Percentiles rank a stretch among this genome's conserved stretches.
Conservation (phyloP, 306 rosid genomes). For the Heteromeles arbutifolia region DNA sequence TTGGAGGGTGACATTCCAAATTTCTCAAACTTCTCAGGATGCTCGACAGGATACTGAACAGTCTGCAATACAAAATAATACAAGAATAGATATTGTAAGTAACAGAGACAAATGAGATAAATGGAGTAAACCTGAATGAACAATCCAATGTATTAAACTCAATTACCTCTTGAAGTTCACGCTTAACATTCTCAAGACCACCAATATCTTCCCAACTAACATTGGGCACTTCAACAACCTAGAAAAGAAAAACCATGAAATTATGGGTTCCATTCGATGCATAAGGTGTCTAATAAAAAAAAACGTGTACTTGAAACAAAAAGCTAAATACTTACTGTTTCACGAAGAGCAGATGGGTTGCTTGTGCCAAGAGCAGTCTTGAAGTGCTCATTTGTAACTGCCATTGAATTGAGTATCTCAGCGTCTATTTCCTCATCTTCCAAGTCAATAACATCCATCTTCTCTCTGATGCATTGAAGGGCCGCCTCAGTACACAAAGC, state of each 20-base stretch:
- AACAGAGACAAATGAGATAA: background rate
- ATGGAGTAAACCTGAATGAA: background rate
- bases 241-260: conserved; percentile 14
- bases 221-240: conserved; percentile 99
- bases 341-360: conserved; percentile 96
- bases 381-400: conserved; percentile 92
- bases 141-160: conserved; percentile 4
- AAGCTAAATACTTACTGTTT: conserved; percentile 55
- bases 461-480: conserved; percentile 94
- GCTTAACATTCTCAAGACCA: conserved; percentile 97
- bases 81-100: background rate
- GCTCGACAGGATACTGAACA: conserved; percentile 99
- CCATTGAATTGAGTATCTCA: conserved; percentile 95
- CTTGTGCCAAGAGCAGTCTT: conserved; percentile 92
- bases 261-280: conserved; percentile 11
- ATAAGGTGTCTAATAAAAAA: background rate
- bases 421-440: conserved; percentile 92
- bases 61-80: conserved; percentile 49
- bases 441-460: conserved; percentile 32
- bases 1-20: conserved; percentile 99
- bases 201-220: conserved; percentile 93
- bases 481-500: conserved; percentile 98
- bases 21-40: conserved; percentile 95
- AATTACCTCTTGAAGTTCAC: conserved; percentile 94
- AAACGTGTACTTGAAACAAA: background rate